Conservation (phyloP, 2,329 filamentous ascomycete genomes). For the Ramularia endophylla region DNA sequence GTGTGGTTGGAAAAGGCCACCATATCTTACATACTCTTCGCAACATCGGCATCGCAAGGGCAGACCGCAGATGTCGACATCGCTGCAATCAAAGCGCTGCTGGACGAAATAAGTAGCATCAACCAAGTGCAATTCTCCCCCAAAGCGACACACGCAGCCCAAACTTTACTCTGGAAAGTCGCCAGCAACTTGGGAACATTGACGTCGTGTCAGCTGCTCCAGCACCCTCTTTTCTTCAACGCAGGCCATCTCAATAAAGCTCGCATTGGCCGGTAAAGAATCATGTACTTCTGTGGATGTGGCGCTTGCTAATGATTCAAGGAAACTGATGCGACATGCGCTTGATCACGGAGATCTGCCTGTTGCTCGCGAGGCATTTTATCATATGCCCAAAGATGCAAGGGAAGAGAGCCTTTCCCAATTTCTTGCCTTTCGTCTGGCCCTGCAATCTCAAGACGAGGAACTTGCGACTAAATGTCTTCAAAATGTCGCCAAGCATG, state of each 20-base stretch:
- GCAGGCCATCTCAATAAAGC: constrained; percentile 60
- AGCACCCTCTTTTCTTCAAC: constrained; percentile 61
- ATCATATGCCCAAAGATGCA: constrained; percentile 46
- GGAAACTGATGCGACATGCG: constrained; percentile 68
- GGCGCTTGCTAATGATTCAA: constrained; percentile 50
- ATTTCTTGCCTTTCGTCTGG: constrained; percentile 27
- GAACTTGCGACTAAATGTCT: constrained; percentile 58
- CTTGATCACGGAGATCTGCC: constrained; percentile 53
- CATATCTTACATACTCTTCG: constrained; percentile 63
- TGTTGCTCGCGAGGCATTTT: constrained; percentile 51
- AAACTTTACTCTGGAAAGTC: constrained; percentile 71
- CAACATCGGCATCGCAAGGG: constrained; percentile 36
- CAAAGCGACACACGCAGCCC: constrained; percentile 59
- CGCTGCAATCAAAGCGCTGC: constrained; percentile 36
- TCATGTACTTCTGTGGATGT: background rate
- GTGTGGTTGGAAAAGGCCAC: constrained; percentile 65
- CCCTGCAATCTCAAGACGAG: constrained; percentile 20
- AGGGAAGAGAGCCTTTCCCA: constrained; percentile 24
- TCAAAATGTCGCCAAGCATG: constrained; percentile 50
- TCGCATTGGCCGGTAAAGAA: constrained; percentile 57
- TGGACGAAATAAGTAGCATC: constrained; percentile 44
- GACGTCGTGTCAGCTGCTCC: constrained; percentile 55
- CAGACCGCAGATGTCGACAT: constrained; percentile 26
- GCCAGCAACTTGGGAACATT: background rate
- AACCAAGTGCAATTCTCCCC: constrained; percentile 48